Evolutionary conservation across 2,329 filamentous ascomycete species (phyloP).

Genomic region (Epichloe bromicola): DNA sequence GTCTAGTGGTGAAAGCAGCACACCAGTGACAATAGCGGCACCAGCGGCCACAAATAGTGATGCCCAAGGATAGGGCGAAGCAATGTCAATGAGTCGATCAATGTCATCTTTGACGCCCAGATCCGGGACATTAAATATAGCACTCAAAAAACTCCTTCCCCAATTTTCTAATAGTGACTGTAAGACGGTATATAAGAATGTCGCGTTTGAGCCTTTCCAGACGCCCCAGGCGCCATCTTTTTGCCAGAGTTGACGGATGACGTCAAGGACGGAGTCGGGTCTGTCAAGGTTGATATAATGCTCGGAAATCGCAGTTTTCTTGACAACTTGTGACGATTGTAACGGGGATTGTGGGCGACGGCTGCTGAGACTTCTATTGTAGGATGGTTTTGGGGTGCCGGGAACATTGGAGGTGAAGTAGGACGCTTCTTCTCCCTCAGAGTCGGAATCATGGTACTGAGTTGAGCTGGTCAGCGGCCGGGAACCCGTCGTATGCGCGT

Average conservation of each 20-base stretch:
- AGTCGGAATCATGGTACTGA: conserved; percentile 42
- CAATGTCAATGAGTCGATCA: conserved; percentile 59
- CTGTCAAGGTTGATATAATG: conserved; percentile 61
- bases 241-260: conserved; percentile 76
- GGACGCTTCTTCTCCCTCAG: conserved; percentile 63
- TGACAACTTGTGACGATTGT: conserved; percentile 9
- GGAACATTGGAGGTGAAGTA: conserved; percentile 65
- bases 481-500: neutral
- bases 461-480: neutral
- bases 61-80: conserved; percentile 68
- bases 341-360: conserved; percentile 21
- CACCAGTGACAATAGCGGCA: conserved; percentile 57
- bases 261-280: conserved; percentile 71
- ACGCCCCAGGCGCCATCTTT: conserved; percentile 84
- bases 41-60: conserved; percentile 61
- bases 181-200: conserved; percentile 81
- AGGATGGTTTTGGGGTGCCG: conserved; percentile 38
- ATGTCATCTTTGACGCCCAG: conserved; percentile 62
- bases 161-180: conserved; percentile 84
- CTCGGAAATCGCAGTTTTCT: conserved; percentile 21
- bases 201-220: conserved; percentile 88
- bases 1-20: conserved; percentile 78
- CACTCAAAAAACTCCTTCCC: conserved; percentile 80
- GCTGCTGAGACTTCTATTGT: conserved; percentile 18
- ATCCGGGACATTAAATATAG: conserved; percentile 81